Evolutionary conservation across 2,329 filamentous ascomycete species (phyloP).

Genomic region (Arthrobotrys megalospora): DNA sequence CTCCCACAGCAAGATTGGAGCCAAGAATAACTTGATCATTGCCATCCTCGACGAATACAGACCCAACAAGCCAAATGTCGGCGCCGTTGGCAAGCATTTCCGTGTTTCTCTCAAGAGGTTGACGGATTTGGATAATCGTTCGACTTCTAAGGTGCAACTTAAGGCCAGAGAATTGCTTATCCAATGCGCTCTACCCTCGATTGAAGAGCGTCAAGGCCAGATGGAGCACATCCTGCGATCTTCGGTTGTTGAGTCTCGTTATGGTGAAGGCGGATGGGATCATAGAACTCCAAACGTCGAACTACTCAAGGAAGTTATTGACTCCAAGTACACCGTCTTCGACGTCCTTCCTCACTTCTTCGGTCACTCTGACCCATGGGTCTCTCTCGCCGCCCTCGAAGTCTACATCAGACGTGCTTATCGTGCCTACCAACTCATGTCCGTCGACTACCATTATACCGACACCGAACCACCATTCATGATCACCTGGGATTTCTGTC

Average conservation of each 20-base stretch:
- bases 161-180: slow-evolving; percentile 98
- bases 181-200: slow-evolving; percentile 93
- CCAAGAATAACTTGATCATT: slow-evolving; percentile 93
- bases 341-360: slow-evolving; percentile 97
- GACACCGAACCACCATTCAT: slow-evolving; percentile 80
- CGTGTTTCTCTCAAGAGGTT: slow-evolving; percentile 85
- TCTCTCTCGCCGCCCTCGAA: slow-evolving; percentile 91
- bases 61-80: slow-evolving; percentile 91
- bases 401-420: slow-evolving; percentile 97
- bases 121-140: slow-evolving; percentile 88
- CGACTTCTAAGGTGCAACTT: slow-evolving; percentile 92
- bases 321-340: slow-evolving; percentile 98
- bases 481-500: slow-evolving; percentile 94
- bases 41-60: slow-evolving; percentile 94
- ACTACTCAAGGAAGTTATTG: slow-evolving; percentile 95
- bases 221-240: slow-evolving; percentile 99
- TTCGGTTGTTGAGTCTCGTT: slow-evolving; percentile 95
- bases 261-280: slow-evolving; percentile 96
- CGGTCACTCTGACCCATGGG: slow-evolving; percentile 92
- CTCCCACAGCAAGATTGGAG: slow-evolving; percentile 90
- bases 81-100: slow-evolving; percentile 90
- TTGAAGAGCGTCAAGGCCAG: slow-evolving; percentile 93
- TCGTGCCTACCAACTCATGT: slow-evolving; percentile 92
- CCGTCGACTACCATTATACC: slow-evolving; percentile 87
- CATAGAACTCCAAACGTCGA: slow-evolving; percentile 92